These are phyloP conservation scores for Gloeopeniophorella convolvens DNA, from an alignment of 768 basidiomycete species.

Conservation along the genomic window DNA sequence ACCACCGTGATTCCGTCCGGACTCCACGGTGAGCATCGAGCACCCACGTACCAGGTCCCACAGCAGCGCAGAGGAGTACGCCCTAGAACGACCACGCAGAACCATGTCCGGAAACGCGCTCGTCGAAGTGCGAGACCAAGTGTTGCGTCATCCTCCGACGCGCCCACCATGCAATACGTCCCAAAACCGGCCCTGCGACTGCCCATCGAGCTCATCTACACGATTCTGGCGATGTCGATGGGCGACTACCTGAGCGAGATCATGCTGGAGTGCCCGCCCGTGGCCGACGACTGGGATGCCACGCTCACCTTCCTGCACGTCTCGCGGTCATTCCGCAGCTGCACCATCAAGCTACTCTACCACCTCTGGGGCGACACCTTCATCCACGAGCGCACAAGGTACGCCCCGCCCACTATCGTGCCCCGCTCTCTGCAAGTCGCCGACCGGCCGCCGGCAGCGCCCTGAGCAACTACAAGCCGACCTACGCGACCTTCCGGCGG, in stretches of 20 bases:
- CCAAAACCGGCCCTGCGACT: constrained; percentile 1
- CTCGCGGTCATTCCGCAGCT: constrained; percentile 13
- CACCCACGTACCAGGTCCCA: too few species aligned
- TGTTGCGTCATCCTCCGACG: not conserved
- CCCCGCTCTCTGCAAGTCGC: not conserved
- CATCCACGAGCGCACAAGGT: constrained; percentile 15
- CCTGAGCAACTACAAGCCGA: constrained; percentile 18
- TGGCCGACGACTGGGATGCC: constrained; percentile 5
- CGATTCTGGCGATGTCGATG: constrained; percentile 6
- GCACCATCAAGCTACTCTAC: constrained; percentile 16
- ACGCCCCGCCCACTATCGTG: not conserved
- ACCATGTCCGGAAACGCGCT: constrained; percentile 7
- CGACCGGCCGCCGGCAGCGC: constrained; percentile 5
- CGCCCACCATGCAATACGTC: not conserved
- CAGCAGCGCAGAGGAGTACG: not conserved
- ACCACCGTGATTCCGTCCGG: too few species aligned
- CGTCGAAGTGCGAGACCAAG: not conserved
- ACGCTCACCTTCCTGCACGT: constrained; percentile 13
- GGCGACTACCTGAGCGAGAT: constrained; percentile 14
- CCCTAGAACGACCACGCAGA: not conserved
- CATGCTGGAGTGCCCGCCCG: not conserved
- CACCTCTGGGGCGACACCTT: constrained; percentile 20
- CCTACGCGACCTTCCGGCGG: constrained; percentile 6
- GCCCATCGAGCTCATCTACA: constrained; percentile 17
- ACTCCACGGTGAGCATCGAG: too few species aligned